A percentile compares a stretch with the other conserved stretches of the same genome.
These are phyloP conservation scores for Eragrostis tef DNA, from an alignment of 202 grass and related monocot genomes.

Conservation along the genomic window DNA sequence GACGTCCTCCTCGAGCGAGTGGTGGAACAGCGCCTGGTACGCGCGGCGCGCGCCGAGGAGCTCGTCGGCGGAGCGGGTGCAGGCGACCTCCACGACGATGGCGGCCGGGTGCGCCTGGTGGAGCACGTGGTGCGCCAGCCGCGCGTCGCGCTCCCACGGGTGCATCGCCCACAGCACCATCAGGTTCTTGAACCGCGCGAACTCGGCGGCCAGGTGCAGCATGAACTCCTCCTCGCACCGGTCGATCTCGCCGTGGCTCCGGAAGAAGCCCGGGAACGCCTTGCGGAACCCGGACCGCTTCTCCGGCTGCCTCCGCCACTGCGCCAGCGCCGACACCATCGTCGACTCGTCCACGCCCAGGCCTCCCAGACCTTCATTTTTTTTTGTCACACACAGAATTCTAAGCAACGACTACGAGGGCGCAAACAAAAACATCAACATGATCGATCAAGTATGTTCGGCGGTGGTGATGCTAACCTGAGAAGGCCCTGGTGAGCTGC, in stretches of 20 bases:
- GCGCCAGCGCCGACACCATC: conserved; percentile 64
- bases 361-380: conserved; percentile 64
- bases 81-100: conserved; percentile 74
- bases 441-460: not conserved
- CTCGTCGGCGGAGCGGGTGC: conserved; percentile 79
- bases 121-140: conserved; percentile 70
- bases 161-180: conserved; percentile 90
- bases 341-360: conserved; percentile 75
- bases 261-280: conserved; percentile 63
- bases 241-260: conserved; percentile 62
- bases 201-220: conserved; percentile 64
- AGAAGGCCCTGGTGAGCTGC: conserved; percentile 78
- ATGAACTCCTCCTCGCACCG: conserved; percentile 72
- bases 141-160: conserved; percentile 91
- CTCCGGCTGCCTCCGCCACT: conserved; percentile 83
- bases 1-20: conserved; percentile 95
- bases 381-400: too few relatives aligned
- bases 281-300: conserved; percentile 67
- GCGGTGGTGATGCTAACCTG: conserved; percentile 53
- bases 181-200: conserved; percentile 88
- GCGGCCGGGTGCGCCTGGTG: conserved; percentile 65
- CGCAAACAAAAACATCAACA: too few relatives aligned
- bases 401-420: too few relatives aligned
- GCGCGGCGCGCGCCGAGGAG: conserved; percentile 79
- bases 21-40: conserved; percentile 83